A percentile compares a stretch with the other conserved stretches of the same genome.
phyloP scores from a whole-genome alignment of 2,329 filamentous ascomycete species.

The Neopestalotiopsis sp. region DNA sequence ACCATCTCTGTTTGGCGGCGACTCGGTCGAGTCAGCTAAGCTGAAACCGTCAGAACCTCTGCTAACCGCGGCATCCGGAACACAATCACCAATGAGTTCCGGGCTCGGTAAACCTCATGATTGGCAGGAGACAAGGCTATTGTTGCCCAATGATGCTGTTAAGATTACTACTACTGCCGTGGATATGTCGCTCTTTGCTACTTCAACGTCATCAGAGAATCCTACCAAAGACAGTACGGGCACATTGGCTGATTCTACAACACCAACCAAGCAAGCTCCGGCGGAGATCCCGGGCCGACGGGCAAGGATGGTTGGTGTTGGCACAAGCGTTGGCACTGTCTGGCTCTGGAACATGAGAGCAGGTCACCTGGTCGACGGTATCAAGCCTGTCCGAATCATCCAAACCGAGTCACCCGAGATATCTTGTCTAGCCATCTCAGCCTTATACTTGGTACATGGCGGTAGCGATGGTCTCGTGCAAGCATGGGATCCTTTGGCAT shows the following conservation, averaged over 20 bases:
- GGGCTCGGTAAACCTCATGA: constrained; percentile 51
- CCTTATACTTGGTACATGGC: constrained; percentile 88
- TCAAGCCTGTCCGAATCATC: constrained; percentile 79
- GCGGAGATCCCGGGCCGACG: constrained; percentile 82
- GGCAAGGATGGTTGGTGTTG: constrained; percentile 79
- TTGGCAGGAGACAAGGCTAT: constrained; percentile 69
- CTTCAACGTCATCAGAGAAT: constrained; percentile 78
- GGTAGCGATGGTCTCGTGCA: constrained; percentile 95
- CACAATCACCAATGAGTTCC: constrained; percentile 27
- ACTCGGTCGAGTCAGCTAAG: constrained; percentile 23
- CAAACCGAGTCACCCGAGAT: constrained; percentile 90
- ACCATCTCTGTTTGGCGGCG: constrained; percentile 38
- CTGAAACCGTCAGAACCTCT: constrained; percentile 26
- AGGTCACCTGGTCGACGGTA: constrained; percentile 58
- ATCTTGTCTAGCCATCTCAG: constrained; percentile 80
- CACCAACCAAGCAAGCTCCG: constrained; percentile 44
- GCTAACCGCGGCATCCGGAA: constrained; percentile 28
- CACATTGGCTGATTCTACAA: constrained; percentile 54
- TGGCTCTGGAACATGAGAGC: constrained; percentile 86
- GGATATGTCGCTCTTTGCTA: constrained; percentile 76
- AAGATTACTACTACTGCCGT: constrained; percentile 73
- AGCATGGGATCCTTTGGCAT: constrained; percentile 94
- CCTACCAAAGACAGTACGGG: constrained; percentile 65
- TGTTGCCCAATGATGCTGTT: constrained; percentile 62
- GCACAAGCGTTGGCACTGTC: constrained; percentile 78